Conservation (phyloP, 495 filamentous ascomycete species). For the Neurospora terricola region DNA sequence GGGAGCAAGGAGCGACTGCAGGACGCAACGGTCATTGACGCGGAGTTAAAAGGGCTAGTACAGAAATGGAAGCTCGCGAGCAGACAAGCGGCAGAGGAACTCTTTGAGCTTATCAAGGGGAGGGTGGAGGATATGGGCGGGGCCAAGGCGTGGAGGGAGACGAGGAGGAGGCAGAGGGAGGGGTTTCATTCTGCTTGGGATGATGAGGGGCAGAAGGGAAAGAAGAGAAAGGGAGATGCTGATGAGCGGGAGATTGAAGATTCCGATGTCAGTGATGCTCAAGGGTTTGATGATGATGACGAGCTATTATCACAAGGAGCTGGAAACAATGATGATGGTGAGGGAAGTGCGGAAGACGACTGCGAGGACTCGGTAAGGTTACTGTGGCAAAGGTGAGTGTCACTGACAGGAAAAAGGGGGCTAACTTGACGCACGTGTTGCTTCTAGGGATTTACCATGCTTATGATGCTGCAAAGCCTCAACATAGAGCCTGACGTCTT, state of each 20-base stretch:
- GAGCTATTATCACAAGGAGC: neutral
- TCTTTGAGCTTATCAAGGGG: conserved; percentile 19
- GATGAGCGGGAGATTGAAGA: conserved; percentile 1
- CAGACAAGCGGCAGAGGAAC: conserved; percentile 19
- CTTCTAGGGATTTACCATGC: conserved; percentile 20
- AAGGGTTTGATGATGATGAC: neutral
- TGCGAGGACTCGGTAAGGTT: conserved; percentile 9
- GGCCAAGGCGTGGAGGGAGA: conserved; percentile 17
- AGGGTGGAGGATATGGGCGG: conserved; percentile 20
- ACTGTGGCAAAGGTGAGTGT: neutral
- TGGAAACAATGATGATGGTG: conserved; percentile 5
- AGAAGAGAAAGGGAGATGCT: conserved; percentile 2
- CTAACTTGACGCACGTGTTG: conserved; percentile 5
- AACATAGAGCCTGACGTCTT: conserved; percentile 21
- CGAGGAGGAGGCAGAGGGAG: conserved; percentile 3
- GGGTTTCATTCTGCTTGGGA: neutral
- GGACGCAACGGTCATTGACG: conserved; percentile 3
- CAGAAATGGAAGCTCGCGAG: conserved; percentile 17
- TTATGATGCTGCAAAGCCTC: conserved; percentile 23
- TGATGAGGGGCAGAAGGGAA: neutral
- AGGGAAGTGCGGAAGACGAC: neutral
- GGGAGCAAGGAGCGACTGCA: neutral
- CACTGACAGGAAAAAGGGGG: neutral
- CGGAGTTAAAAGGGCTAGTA: conserved; percentile 10
- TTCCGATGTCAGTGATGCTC: neutral